Evolutionary conservation across 805 yeast genomes (phyloP).

Genomic region (Scheffersomyces ergatensis): DNA sequence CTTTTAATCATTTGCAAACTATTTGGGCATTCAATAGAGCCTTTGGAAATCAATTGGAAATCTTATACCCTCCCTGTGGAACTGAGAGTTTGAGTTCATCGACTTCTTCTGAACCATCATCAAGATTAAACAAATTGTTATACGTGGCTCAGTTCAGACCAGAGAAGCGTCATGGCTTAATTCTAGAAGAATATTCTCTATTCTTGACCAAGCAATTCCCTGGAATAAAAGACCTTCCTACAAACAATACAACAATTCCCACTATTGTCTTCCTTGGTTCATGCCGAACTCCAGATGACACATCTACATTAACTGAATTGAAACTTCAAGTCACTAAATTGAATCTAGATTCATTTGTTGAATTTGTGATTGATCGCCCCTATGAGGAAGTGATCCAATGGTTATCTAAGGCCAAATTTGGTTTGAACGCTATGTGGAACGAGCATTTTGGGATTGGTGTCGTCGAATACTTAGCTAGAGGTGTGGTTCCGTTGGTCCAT

Average conservation of each 20-base stretch:
- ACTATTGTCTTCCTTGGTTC: slow-evolving; percentile 79
- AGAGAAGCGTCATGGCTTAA: slow-evolving; percentile 83
- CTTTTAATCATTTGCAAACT: slow-evolving; percentile 63
- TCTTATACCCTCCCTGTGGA: slow-evolving; percentile 89
- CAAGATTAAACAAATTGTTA: slow-evolving; percentile 42
- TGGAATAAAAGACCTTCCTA: slow-evolving; percentile 12
- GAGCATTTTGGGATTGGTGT: slow-evolving; percentile 98
- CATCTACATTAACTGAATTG: slow-evolving; percentile 52
- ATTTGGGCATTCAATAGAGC: slow-evolving; percentile 55
- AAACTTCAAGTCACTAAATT: slow-evolving; percentile 34
- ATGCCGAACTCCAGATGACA: slow-evolving; percentile 69
- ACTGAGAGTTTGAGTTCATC: slow-evolving; percentile 45
- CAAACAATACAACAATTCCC: slow-evolving; percentile 35
- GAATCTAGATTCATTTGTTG: slow-evolving; percentile 32
- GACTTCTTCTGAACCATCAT: slow-evolving; percentile 10
- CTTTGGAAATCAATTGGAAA: slow-evolving; percentile 26
- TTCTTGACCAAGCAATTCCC: slow-evolving; percentile 35
- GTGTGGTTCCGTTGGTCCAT: slow-evolving; percentile 85
- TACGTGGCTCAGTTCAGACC: slow-evolving; percentile 92
- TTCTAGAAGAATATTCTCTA: slow-evolving; percentile 60
- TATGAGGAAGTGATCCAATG: slow-evolving; percentile 58
- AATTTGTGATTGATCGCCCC: slow-evolving; percentile 72
- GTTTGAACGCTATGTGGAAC: slow-evolving; percentile 98
- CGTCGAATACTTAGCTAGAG: slow-evolving; percentile 86
- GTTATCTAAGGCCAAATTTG: slow-evolving; percentile 60